Evolutionary conservation across 2,329 filamentous ascomycete genomes (phyloP).

Genomic region (Salinomyces thailandicus): DNA sequence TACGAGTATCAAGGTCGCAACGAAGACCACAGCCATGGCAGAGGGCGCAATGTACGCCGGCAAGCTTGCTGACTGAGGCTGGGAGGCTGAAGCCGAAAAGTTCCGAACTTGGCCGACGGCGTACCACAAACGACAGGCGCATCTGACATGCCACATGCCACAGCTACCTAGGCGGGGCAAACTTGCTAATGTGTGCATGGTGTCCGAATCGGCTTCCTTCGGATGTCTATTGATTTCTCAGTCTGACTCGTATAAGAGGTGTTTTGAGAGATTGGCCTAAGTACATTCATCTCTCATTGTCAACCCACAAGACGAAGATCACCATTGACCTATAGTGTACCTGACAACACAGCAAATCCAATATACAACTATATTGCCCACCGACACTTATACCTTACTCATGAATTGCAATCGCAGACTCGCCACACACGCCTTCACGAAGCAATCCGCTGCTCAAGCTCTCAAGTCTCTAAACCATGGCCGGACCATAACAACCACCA

Average conservation of each 20-base stretch:
- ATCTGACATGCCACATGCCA: too few relatives aligned
- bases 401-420: slow-evolving; percentile 21
- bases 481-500: slow-evolving; percentile 16
- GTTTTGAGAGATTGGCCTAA: not conserved
- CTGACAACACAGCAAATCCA: not conserved
- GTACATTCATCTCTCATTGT: not conserved
- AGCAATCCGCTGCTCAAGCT: slow-evolving; percentile 28
- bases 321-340: not conserved
- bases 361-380: not conserved
- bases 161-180: too few relatives aligned
- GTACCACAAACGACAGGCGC: too few relatives aligned
- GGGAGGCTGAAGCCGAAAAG: too few relatives aligned
- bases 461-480: slow-evolving; percentile 26
- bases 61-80: too few relatives aligned
- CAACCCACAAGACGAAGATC: not conserved
- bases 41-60: too few relatives aligned
- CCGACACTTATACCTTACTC: not conserved
- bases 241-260: not conserved
- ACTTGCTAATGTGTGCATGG: too few relatives aligned
- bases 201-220: too few relatives aligned
- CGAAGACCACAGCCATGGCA: too few relatives aligned
- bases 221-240: too few relatives aligned
- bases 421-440: slow-evolving; percentile 22
- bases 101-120: too few relatives aligned
- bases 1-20: too few relatives aligned